phyloP scores from a whole-genome alignment of 176 grass and related monocot genomes.

The Tillandsia fasciculata region DNA sequence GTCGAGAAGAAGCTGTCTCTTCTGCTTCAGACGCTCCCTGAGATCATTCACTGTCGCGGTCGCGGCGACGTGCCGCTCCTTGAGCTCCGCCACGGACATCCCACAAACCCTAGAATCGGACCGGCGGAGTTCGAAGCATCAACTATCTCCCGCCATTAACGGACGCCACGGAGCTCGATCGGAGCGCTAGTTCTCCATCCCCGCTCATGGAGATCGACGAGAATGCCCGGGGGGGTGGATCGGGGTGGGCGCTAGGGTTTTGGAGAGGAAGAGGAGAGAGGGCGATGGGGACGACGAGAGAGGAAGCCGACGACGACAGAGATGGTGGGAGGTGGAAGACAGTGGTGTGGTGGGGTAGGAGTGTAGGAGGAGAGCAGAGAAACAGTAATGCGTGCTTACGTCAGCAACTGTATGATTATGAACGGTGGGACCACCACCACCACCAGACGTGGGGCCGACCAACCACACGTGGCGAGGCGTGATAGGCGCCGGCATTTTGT shows the following conservation, averaged over 20 bases:
- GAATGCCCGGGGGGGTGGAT: background rate
- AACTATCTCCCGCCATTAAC: background rate
- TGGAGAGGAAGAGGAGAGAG: background rate
- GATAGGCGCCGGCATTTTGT: too few relatives aligned
- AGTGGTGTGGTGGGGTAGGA: too few relatives aligned
- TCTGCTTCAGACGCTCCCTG: slow-evolving; percentile 58
- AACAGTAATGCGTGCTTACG: too few relatives aligned
- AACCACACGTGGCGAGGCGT: too few relatives aligned
- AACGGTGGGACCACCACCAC: too few relatives aligned
- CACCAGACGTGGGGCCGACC: too few relatives aligned
- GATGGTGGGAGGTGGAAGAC: too few relatives aligned
- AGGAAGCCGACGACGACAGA: background rate
- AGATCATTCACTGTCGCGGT: slow-evolving; percentile 67
- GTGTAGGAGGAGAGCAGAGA: too few relatives aligned
- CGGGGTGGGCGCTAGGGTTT: background rate
- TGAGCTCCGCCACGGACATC: slow-evolving; percentile 81
- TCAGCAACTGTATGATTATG: too few relatives aligned
- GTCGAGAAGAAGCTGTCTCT: slow-evolving; percentile 69
- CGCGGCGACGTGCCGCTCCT: slow-evolving; percentile 64
- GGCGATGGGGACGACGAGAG: background rate
- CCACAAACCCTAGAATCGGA: background rate
- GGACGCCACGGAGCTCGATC: background rate
- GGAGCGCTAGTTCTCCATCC: background rate
- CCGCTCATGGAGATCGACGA: background rate
- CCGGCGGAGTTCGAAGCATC: background rate